Evolutionary conservation across 106 monocot species (phyloP), one percentile per base, ranked within the genome.

Genomic region (Dioscorea zingiberensis): DNA sequence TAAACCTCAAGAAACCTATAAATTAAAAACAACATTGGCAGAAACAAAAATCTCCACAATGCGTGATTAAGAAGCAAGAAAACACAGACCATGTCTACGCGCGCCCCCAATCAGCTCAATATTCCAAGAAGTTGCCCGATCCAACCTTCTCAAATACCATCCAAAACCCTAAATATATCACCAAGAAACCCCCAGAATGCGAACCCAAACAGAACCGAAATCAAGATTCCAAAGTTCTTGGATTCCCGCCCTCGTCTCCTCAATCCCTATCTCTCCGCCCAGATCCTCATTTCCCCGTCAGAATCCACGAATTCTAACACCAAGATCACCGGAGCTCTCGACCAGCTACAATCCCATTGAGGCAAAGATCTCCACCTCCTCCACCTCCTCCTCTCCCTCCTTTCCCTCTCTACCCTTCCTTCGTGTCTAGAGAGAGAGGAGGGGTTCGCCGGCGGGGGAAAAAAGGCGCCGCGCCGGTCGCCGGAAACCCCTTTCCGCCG

Each of bases 331-430:
- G 4, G 15, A 51, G 4, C 51, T 0, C 51, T 19, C 18, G 14
- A 38, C 10, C 38, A 38, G 4, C 38, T 38, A 38, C 38, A 51
- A 18, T 19, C 19, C 15, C 18, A 51, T 13, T 51, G 19, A 51
- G 18, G 51, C 51, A 51, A 51, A 51, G 51, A 51, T 51, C 51
- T 51, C n/a, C n/a, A n/a, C n/a, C n/a, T n/a, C n/a, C 51, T 51
- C 51, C 19, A 16, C 18, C 49, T 49, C 49, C 19, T 19, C 19
- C 51, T 18, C 51, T 51, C 51, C 19, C 51, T 19, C 51, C 51
- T 4, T 51, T 51, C 51, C 2, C 15, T 51, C 51, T 51, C 15
- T 51, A 3, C 14, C 51, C 51, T 51, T 51, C 18, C 13, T 18
- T 16, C 51, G 15, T 13, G 8, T 51, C 38, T 38, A 38, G 38